A percentile compares a stretch with the other conserved stretches of the same genome.
phyloP scores from a whole-genome alignment of 108 stramenopile species.

The Nannochloropsis gaditana region DNA sequence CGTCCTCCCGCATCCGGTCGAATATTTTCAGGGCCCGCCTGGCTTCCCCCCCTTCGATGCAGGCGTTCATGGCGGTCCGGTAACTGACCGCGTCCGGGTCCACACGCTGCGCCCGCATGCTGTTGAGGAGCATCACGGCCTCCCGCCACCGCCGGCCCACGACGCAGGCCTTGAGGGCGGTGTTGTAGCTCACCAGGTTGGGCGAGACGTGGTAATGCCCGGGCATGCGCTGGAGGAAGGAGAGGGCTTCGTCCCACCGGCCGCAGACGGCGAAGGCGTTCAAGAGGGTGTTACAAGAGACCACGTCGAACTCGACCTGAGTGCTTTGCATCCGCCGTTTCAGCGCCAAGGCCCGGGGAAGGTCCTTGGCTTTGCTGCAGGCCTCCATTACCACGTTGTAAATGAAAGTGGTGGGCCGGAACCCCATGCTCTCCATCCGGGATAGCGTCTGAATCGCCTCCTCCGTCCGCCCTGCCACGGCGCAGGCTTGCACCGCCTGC shows the following conservation, averaged over 20 bases:
- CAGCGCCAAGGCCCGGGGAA: neutral
- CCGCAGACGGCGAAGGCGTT: conserved; percentile 12
- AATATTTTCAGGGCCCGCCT: conserved; percentile 31
- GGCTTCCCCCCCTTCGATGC: conserved; percentile 28
- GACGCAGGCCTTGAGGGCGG: neutral
- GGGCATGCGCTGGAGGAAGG: neutral
- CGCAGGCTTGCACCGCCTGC: conserved; percentile 4
- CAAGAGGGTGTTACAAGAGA: neutral
- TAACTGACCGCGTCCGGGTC: conserved; percentile 27
- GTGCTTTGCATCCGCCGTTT: neutral
- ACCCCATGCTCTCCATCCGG: neutral
- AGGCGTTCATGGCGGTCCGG: conserved; percentile 38
- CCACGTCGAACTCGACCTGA: neutral
- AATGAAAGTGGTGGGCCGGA: neutral
- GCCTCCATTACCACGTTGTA: neutral
- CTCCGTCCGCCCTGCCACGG: neutral
- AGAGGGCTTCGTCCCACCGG: neutral
- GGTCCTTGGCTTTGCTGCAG: neutral
- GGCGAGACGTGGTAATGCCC: neutral
- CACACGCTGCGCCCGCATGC: conserved; percentile 24
- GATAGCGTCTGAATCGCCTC: neutral
- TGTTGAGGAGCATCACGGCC: conserved; percentile 21
- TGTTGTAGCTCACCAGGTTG: neutral
- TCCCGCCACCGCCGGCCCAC: conserved; percentile 24
- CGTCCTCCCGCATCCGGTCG: conserved; percentile 38